A percentile compares a stretch with the other conserved stretches of the same genome.
phyloP scores from a whole-genome alignment of 2,329 filamentous ascomycete genomes.

The Claviceps purpurea region DNA sequence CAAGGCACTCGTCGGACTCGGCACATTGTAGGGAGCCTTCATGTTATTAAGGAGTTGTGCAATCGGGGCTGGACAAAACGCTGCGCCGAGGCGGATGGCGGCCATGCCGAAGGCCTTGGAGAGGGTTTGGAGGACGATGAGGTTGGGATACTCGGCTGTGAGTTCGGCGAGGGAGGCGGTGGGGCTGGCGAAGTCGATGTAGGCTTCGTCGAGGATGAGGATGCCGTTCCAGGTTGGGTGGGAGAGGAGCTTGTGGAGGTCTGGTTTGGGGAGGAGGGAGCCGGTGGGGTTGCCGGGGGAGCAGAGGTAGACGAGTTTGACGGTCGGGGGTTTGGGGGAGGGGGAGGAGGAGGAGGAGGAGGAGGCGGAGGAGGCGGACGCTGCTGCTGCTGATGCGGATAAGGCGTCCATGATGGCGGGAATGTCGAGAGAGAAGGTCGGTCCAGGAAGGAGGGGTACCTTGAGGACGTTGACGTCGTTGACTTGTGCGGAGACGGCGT shows the following conservation, averaged over 20 bases:
- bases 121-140: conserved; percentile 97
- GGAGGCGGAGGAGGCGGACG: conserved; percentile 28
- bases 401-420: conserved; percentile 54
- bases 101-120: conserved; percentile 95
- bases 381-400: conserved; percentile 23
- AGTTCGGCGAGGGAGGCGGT: conserved; percentile 76
- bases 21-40: conserved; percentile 94
- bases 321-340: too few relatives aligned
- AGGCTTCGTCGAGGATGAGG: conserved; percentile 88
- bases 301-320: conserved; percentile 81
- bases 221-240: conserved; percentile 93
- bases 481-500: conserved; percentile 82
- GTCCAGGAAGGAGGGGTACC: conserved; percentile 63
- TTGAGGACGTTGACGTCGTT: conserved; percentile 83
- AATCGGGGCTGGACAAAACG: conserved; percentile 64
- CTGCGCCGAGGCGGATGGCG: conserved; percentile 78
- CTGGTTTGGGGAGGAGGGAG: conserved; percentile 59
- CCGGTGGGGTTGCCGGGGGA: conserved; percentile 93
- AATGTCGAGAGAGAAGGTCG: conserved; percentile 62
- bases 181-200: conserved; percentile 76
- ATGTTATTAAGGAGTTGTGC: conserved; percentile 75
- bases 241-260: conserved; percentile 60
- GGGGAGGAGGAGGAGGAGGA: too few relatives aligned
- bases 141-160: conserved; percentile 84
- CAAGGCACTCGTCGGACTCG: conserved; percentile 72